Evolutionary conservation across 2,329 filamentous ascomycete species (phyloP), one percentile per base, ranked within the genome.

Genomic region (Hypoxylon sp.): DNA sequence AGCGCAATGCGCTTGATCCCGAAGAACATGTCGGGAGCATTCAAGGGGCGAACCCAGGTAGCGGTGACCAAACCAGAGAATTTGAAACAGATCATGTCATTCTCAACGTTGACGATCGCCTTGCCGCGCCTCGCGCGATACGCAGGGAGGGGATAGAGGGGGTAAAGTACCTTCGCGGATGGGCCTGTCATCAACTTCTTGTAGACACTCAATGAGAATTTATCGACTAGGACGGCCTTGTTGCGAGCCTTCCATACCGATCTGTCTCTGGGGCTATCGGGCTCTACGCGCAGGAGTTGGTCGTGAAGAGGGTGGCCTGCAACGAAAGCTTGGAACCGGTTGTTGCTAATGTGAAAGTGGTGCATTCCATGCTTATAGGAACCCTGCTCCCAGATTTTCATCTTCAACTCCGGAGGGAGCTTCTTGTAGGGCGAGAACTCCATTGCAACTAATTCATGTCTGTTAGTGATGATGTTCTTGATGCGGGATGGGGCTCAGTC

Each of bases 371-470:
- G n/a, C 1, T 25, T 6, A 16, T 65, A 23, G 2, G 59, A 37
- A 1, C 57, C 66, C 0, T 55, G 5, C 5, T 64, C n/a, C 73
- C 71, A 74, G 21, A 76, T 58, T 43, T 59, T 56, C 16, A 68
- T 11, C 51, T 73, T 75, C 2, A 77, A 25, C 64, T 77, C 75
- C 2, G 47, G 3, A 0, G 72, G 70, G 1, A 76, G 64, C 2
- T 41, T 30, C 37, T 27, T 12, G n/a, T 65, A 65, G 27, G 39
- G 46, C n/a, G 27, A 27, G 25, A 27, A 27, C 25, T 3, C 11
- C 53, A 47, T 47, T 6, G 29, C 14, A n/a, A 7, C 39, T 56
- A 27, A n/a, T 37, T 23, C 14, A n/a, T 37, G 14, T 56, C 3
- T 21, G 21, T 41, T 56, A 56, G 41, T 23, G 30, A 34, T 11